These are phyloP conservation scores for Gamarada debralockiae DNA, from an alignment of 495 filamentous ascomycete genomes.

Conservation along the genomic window DNA sequence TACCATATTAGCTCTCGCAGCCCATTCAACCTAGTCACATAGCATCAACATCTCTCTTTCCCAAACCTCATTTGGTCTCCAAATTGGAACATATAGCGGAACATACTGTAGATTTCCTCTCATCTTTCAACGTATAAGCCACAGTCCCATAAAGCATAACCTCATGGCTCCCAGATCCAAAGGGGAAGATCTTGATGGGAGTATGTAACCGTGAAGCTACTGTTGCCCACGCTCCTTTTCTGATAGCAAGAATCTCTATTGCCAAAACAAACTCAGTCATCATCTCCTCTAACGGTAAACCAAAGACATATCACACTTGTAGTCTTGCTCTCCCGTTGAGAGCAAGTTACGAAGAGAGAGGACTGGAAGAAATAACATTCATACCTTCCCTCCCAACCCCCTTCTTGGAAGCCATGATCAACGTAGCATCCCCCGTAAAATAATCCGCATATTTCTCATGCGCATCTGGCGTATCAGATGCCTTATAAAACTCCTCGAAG, in stretches of 20 bases:
- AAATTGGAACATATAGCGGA: background rate
- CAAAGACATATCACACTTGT: background rate
- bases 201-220: slow-evolving; percentile 48
- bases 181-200: slow-evolving; percentile 42
- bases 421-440: slow-evolving; percentile 52
- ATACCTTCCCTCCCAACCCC: slow-evolving; percentile 47
- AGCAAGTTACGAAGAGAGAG: no score
- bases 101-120: slow-evolving; percentile 31
- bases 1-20: slow-evolving; percentile 49
- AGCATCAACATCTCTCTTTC: background rate
- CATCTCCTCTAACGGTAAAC: background rate
- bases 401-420: slow-evolving; percentile 54
- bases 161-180: slow-evolving; percentile 38
- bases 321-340: no score
- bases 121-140: slow-evolving; percentile 49
- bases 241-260: slow-evolving; percentile 52
- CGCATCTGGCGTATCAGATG: slow-evolving; percentile 50
- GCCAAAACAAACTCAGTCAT: background rate
- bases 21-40: slow-evolving; percentile 45
- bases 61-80: background rate
- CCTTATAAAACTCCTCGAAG: slow-evolving; percentile 55
- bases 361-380: slow-evolving; percentile 11
- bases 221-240: slow-evolving; percentile 54
- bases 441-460: slow-evolving; percentile 52
- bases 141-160: slow-evolving; percentile 63